Evolutionary conservation across 2,329 filamentous ascomycete genomes (phyloP).

Genomic region (Fragosphaeria purpurea): DNA sequence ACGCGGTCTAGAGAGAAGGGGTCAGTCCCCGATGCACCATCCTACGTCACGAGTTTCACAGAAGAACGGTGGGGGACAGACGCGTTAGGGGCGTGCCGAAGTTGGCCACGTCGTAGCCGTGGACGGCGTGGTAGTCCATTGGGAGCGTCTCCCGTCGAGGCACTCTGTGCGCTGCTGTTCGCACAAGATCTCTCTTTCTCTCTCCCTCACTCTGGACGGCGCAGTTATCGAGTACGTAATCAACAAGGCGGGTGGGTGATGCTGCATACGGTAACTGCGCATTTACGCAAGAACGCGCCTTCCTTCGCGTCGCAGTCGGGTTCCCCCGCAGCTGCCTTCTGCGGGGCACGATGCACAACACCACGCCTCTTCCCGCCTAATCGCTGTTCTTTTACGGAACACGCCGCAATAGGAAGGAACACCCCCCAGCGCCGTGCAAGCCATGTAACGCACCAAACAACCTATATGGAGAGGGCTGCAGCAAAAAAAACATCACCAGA

Average conservation of each 20-base stretch:
- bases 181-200: no score
- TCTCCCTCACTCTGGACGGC: background rate
- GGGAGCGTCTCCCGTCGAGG: background rate
- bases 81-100: constrained; percentile 46
- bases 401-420: no score
- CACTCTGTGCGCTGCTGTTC: no score
- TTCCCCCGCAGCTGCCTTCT: background rate
- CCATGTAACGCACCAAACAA: no score
- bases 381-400: no score
- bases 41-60: constrained; percentile 4
- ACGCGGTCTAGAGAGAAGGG: constrained; percentile 50
- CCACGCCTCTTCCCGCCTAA: no score
- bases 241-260: no score
- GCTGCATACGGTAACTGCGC: no score
- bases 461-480: no score
- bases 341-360: background rate
- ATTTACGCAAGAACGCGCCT: background rate
- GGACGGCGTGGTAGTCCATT: constrained; percentile 51
- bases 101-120: constrained; percentile 51
- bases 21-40: no score
- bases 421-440: no score
- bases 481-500: no score
- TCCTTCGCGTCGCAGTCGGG: background rate
- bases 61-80: constrained; percentile 23
- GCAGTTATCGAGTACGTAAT: background rate